Base-by-base conservation (phyloP, 2,329 filamentous ascomycete genomes). In the Taxawa tesnikishii region DNA sequence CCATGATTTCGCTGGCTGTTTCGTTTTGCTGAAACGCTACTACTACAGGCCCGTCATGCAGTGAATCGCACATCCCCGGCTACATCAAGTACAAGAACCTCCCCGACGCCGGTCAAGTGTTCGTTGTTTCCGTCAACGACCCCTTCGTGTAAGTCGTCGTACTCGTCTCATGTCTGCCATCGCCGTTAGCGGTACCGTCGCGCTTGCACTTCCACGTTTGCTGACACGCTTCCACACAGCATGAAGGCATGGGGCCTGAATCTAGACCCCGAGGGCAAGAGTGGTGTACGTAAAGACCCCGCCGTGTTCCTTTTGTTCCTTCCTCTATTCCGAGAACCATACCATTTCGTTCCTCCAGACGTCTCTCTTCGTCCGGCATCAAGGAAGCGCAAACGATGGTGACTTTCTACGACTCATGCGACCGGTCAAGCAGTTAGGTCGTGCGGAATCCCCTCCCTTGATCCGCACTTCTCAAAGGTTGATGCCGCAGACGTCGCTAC, bases 81-180 rank as follows among this genome's bases (percentile, higher is more conserved):
- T 96, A 85, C 62, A 79, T 94, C 57, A 76, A 75, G 51, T 80
- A 83, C 53, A 69, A 78, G 34, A 75, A 78, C 54, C 68, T 92
- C 46, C 82, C 82, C 62, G 67, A 78, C 38, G 83, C 82, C 17
- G 87, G 85, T 29, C 68, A 80, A 49, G 82, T 94, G 28, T 93
- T 92, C 50, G 83, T 96, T 25, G 75, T 96, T 35, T 77, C 82
- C 11, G 87, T 94, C 53, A 96, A 96, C 54, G 88, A 96, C 55
- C 74, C 85, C 13, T 94, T 94, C 55, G 87, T 94, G 82, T 92
- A 67, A 28, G 44, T 36, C 13, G 21, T 26, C 12, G 18, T 10
- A 10, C n/a, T n/a, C n/a, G n/a, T n/a, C n/a, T n/a, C n/a, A n/a
- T n/a, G n/a, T n/a, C n/a, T n/a, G n/a, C 11, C 14, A 9, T 13